Conservation (phyloP, 2,329 filamentous ascomycete species). For the Alternaria conjuncta region DNA sequence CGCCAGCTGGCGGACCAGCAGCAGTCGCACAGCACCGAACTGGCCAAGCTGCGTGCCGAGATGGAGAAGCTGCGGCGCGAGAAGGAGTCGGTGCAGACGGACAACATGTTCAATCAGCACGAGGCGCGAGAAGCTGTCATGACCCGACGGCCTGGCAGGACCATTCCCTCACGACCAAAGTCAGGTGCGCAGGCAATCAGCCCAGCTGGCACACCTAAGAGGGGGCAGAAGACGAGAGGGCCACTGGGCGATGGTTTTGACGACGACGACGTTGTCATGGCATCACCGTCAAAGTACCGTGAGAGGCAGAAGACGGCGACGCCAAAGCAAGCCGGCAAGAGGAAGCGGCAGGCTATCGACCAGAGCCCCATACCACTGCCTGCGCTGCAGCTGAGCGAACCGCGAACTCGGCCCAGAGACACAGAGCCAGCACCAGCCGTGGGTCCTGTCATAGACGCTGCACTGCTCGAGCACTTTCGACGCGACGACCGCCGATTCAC, state of each 20-base stretch:
- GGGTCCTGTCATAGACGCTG: slow-evolving; percentile 23
- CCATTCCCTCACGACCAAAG: slow-evolving; percentile 34
- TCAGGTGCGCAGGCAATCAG: slow-evolving; percentile 23
- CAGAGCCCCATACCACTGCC: slow-evolving; percentile 67
- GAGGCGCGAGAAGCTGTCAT: slow-evolving; percentile 68
- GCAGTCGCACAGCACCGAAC: slow-evolving; percentile 68
- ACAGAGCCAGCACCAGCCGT: slow-evolving; percentile 23
- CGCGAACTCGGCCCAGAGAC: slow-evolving; percentile 48
- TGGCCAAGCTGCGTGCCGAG: slow-evolving; percentile 68
- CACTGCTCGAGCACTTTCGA: slow-evolving; percentile 48
- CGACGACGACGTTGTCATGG: slow-evolving; percentile 64
- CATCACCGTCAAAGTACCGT: slow-evolving; percentile 61
- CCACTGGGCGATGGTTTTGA: slow-evolving; percentile 79
- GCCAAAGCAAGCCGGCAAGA: slow-evolving; percentile 69
- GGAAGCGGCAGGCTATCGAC: slow-evolving; percentile 66
- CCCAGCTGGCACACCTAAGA: slow-evolving; percentile 66
- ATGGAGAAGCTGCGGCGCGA: slow-evolving; percentile 70
- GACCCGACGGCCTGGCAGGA: slow-evolving; percentile 49
- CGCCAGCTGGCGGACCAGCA: slow-evolving; percentile 67
- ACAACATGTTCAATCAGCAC: slow-evolving; percentile 74
- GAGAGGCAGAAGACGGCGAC: slow-evolving; percentile 59
- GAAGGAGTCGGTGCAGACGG: slow-evolving; percentile 69
- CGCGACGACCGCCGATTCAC: slow-evolving; percentile 48
- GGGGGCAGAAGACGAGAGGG: slow-evolving; percentile 59
- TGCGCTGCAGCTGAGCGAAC: slow-evolving; percentile 59